Conservation (phyloP, 371 early-diverging fungal species). For the Rhizopus stolonifer region DNA sequence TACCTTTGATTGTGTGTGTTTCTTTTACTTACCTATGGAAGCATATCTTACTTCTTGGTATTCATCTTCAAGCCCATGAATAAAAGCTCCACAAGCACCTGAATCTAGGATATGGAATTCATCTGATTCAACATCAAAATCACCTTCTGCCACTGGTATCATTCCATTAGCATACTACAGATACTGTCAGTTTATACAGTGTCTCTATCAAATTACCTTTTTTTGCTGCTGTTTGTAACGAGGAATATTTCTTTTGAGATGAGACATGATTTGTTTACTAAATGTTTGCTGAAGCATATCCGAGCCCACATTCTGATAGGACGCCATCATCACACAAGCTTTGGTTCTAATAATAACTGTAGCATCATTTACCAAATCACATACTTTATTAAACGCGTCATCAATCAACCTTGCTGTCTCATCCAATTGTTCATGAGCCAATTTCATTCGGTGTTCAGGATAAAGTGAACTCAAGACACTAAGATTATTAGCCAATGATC, state of each 20-base stretch:
- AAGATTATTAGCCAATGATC: background rate
- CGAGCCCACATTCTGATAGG: constrained; percentile 60
- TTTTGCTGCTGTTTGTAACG: constrained; percentile 24
- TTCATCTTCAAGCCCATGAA: constrained; percentile 92
- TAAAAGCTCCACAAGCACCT: constrained; percentile 86
- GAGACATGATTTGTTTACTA: constrained; percentile 78
- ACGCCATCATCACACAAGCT: constrained; percentile 67
- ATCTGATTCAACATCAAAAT: constrained; percentile 65
- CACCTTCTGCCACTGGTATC: constrained; percentile 66
- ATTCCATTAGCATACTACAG: constrained; percentile 16
- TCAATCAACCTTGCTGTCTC: constrained; percentile 68
- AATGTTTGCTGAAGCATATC: constrained; percentile 68
- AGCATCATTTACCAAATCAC: constrained; percentile 77
- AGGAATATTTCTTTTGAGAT: constrained; percentile 30
- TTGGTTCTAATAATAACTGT: constrained; percentile 66
- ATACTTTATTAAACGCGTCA: constrained; percentile 74
- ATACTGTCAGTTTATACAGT: too few relatives aligned
- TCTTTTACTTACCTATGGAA: constrained; percentile 61
- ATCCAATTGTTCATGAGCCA: constrained; percentile 38
- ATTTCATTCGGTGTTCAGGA: constrained; percentile 46
- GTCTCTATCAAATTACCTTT: too few relatives aligned
- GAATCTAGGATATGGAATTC: constrained; percentile 68
- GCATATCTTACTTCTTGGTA: constrained; percentile 84
- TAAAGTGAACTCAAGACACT: constrained; percentile 52
- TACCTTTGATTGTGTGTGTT: background rate